A percentile compares a stretch with the other conserved stretches of the same genome.
Conservation (phyloP, 345 rosid species). For the Tarenaya hassleriana region DNA sequence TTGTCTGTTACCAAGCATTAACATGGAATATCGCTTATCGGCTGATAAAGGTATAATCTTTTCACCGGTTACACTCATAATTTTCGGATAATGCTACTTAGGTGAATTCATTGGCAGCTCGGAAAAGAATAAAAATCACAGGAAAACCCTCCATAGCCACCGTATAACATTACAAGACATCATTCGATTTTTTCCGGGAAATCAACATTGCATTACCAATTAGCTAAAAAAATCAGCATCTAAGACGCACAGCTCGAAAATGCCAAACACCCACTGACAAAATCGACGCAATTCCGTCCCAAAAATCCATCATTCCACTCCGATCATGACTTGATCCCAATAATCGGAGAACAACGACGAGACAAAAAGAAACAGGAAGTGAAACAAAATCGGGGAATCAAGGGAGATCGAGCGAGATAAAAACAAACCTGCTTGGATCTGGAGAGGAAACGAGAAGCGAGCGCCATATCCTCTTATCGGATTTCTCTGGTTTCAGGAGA, state of each 20-base stretch:
- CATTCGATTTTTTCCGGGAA: neutral
- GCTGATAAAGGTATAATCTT: neutral
- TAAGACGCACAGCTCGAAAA: neutral
- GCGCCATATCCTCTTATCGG: conserved; percentile 42
- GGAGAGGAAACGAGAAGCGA: conserved; percentile 59
- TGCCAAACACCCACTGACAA: neutral
- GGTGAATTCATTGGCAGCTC: neutral
- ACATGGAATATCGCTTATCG: neutral
- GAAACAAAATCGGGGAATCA: neutral
- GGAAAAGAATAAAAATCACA: neutral
- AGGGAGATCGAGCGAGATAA: conserved; percentile 8
- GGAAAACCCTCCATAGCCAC: neutral
- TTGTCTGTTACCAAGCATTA: neutral
- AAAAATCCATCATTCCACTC: neutral
- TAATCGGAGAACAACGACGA: conserved; percentile 1
- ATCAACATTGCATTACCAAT: conserved; percentile 3
- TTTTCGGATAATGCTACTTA: neutral
- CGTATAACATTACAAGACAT: neutral
- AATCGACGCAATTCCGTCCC: neutral
- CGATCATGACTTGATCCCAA: conserved; percentile 7
- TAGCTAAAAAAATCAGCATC: neutral
- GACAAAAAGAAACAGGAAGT: neutral
- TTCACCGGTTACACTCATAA: neutral
- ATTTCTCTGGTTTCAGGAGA: conserved; percentile 12
- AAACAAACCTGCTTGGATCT: conserved; percentile 72